These are phyloP conservation scores for Alternaria angustiovoidea DNA, from an alignment of 2,329 filamentous ascomycete genomes.

Conservation along the genomic window DNA sequence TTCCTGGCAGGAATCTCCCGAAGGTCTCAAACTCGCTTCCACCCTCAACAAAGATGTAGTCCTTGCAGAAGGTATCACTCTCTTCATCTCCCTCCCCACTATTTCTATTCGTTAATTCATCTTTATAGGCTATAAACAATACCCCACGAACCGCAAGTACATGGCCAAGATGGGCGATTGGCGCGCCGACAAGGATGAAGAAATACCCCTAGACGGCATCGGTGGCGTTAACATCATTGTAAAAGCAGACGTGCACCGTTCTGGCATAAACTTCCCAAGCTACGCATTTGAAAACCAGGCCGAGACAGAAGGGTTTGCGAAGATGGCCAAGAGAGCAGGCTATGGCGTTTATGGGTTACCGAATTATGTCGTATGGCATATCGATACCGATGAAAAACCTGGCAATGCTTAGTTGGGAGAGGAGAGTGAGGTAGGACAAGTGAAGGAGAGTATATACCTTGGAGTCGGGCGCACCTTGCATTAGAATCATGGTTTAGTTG, in stretches of 20 bases:
- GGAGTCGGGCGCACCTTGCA: constrained; percentile 13
- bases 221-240: constrained; percentile 97
- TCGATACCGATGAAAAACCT: constrained; percentile 93
- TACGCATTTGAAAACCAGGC: constrained; percentile 99
- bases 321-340: constrained; percentile 96
- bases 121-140: constrained; percentile 86
- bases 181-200: constrained; percentile 88
- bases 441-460: constrained; percentile 8
- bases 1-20: constrained; percentile 94
- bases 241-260: constrained; percentile 96
- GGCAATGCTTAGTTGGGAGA: constrained; percentile 66
- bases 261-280: constrained; percentile 95
- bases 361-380: constrained; percentile 99
- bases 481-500: constrained; percentile 1
- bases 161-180: constrained; percentile 93
- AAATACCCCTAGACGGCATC: constrained; percentile 92
- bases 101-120: background rate
- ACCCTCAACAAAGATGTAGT: constrained; percentile 80
- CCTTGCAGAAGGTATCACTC: constrained; percentile 79
- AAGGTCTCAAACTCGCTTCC: constrained; percentile 76
- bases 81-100: background rate
- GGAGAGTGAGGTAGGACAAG: background rate
- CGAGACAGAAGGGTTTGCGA: constrained; percentile 97
- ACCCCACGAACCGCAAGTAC: constrained; percentile 86
- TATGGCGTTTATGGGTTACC: constrained; percentile 92